Evolutionary conservation across 2,329 filamentous ascomycete genomes (phyloP).

Genomic region (Penicillium corylophilum): DNA sequence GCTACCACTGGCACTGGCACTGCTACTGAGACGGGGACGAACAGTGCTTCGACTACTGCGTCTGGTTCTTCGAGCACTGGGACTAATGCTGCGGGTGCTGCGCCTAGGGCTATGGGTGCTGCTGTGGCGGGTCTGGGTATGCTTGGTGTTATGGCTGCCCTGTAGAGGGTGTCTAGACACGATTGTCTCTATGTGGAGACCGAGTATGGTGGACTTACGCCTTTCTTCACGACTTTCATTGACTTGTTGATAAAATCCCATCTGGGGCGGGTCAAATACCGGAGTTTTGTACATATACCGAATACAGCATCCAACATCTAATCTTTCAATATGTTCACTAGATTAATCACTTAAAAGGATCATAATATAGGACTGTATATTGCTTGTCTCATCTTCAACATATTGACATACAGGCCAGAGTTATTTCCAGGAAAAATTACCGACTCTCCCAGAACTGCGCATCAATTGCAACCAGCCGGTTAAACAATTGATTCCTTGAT

Average conservation of each 20-base stretch:
- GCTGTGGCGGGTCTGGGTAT: constrained; percentile 28
- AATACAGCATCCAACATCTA: background rate
- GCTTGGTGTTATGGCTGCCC: constrained; percentile 30
- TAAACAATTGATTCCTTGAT: constrained; percentile 26
- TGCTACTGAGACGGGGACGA: constrained; percentile 5
- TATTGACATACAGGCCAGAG: background rate
- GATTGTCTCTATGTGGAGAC: background rate
- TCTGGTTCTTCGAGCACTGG: constrained; percentile 12
- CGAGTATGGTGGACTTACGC: background rate
- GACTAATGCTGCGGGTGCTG: constrained; percentile 20
- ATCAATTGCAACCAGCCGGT: constrained; percentile 26
- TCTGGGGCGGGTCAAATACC: constrained; percentile 2
- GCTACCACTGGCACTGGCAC: constrained; percentile 5
- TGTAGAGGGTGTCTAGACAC: constrained; percentile 17
- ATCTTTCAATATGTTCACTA: background rate
- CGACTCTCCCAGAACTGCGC: constrained; percentile 27
- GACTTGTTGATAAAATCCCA: background rate
- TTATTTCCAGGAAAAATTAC: background rate
- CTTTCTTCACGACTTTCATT: constrained; percentile 11
- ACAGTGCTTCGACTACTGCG: constrained; percentile 13
- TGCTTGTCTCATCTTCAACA: background rate
- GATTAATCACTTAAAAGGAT: too few species aligned
- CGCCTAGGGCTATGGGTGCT: constrained; percentile 22
- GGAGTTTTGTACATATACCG: background rate
- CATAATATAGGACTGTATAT: too few species aligned